Conservation (phyloP, 2,329 filamentous ascomycete genomes). For the Hymenoscyphus fructigenus region DNA sequence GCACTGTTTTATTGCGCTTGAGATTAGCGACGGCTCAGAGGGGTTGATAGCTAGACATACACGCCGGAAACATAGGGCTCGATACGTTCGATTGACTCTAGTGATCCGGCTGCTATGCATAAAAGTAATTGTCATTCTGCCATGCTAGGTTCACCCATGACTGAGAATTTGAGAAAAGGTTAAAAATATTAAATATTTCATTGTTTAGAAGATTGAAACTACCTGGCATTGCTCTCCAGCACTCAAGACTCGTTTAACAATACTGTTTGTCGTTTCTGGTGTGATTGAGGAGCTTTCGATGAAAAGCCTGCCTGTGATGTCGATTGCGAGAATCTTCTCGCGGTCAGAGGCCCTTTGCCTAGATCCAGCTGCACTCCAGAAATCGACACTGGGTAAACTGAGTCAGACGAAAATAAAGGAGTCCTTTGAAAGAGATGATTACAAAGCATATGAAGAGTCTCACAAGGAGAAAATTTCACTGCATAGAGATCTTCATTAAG, state of each 20-base stretch:
- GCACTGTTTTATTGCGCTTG: neutral
- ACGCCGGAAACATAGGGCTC: slow-evolving; percentile 10
- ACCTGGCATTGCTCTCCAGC: slow-evolving; percentile 13
- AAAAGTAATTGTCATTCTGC: neutral
- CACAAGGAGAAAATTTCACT: too few relatives aligned
- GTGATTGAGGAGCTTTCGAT: slow-evolving; percentile 8
- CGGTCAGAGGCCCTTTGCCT: too few relatives aligned
- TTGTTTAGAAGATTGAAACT: neutral
- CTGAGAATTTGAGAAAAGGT: neutral
- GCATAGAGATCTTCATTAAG: too few relatives aligned
- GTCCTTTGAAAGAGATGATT: too few relatives aligned
- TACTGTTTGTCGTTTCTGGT: slow-evolving; percentile 4
- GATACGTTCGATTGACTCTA: slow-evolving; percentile 7
- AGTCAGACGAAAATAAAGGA: too few relatives aligned
- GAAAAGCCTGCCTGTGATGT: slow-evolving; percentile 10
- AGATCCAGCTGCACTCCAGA: too few relatives aligned
- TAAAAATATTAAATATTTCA: neutral
- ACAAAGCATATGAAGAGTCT: too few relatives aligned
- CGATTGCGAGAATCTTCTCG: slow-evolving; percentile 10
- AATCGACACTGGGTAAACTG: too few relatives aligned
- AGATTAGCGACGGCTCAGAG: neutral
- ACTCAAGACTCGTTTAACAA: neutral
- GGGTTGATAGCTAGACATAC: slow-evolving; percentile 2
- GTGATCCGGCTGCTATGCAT: slow-evolving; percentile 7
- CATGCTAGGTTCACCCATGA: slow-evolving; percentile 12